A percentile compares a stretch with the other conserved stretches of the same genome.
These are phyloP conservation scores for Miscanthus sacchariflorus DNA, from an alignment of 202 grass and related monocot species.

Conservation along the genomic window DNA sequence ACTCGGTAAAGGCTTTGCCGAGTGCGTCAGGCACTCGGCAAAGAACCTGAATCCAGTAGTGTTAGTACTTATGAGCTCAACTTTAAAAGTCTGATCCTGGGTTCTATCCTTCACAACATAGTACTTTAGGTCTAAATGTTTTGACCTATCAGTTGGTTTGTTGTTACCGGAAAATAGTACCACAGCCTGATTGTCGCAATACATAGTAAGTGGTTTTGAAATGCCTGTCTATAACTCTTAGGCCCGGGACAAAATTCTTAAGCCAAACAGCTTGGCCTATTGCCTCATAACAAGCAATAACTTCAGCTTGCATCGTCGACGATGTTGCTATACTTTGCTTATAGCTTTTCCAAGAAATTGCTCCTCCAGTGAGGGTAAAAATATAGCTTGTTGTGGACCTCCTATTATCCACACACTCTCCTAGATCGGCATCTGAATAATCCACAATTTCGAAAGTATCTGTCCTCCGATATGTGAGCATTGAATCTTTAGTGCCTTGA, in stretches of 20 bases:
- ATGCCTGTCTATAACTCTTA: background rate
- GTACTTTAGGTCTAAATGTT: background rate
- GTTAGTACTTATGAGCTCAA: background rate
- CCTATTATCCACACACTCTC: background rate
- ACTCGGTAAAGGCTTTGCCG: too few species aligned
- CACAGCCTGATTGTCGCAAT: rapidly evolving
- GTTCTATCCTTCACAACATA: background rate
- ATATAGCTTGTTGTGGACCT: background rate
- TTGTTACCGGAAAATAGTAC: background rate
- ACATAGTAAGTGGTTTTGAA: background rate
- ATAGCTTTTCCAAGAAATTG: background rate
- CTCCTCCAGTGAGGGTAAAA: background rate
- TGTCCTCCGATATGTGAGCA: background rate
- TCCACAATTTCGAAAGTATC: background rate
- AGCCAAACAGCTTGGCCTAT: background rate
- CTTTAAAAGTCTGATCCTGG: background rate
- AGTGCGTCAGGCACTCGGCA: too few species aligned
- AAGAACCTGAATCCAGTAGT: too few species aligned
- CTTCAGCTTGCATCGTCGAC: background rate
- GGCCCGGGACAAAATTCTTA: background rate
- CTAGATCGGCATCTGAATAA: background rate
- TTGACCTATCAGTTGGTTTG: background rate
- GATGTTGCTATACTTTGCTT: background rate
- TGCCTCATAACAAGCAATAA: background rate
- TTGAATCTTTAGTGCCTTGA: background rate